These are phyloP conservation scores for Neurospora intermedia DNA, from an alignment of 495 filamentous ascomycete species.

Conservation along the genomic window DNA sequence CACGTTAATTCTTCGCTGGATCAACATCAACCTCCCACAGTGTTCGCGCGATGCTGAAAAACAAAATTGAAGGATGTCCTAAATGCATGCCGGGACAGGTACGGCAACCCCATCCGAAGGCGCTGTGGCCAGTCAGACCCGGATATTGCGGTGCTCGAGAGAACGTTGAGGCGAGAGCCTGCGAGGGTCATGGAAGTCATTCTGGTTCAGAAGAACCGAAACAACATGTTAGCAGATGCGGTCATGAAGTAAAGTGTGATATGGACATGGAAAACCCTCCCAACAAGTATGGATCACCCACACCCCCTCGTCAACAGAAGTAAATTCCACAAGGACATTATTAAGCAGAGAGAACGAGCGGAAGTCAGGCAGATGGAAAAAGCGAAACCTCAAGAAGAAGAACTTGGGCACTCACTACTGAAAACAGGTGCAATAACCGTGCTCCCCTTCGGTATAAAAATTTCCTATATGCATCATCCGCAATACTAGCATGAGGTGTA, in stretches of 20 bases:
- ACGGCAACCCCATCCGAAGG: conserved; percentile 48
- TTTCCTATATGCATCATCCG: conserved; percentile 44
- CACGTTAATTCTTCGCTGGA: conserved; percentile 33
- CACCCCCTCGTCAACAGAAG: no score
- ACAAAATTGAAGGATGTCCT: conserved; percentile 34
- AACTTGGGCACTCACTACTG: conserved; percentile 31
- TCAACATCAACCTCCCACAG: conserved; percentile 42
- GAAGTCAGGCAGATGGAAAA: not conserved
- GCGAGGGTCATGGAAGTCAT: conserved; percentile 47
- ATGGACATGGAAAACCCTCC: no score
- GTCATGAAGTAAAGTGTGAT: no score
- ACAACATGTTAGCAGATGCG: conserved; percentile 10
- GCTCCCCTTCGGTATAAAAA: conserved; percentile 41
- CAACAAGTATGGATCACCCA: no score
- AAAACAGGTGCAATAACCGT: conserved; percentile 42
- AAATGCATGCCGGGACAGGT: conserved; percentile 46
- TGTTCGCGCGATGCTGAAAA: conserved; percentile 41
- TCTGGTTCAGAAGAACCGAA: conserved; percentile 43
- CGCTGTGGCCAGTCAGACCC: conserved; percentile 42
- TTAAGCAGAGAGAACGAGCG: no score
- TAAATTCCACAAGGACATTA: no score
- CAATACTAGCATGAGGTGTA: conserved; percentile 47
- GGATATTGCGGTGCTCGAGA: conserved; percentile 34
- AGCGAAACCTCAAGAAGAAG: not conserved
- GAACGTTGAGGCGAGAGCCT: conserved; percentile 38